Evolutionary conservation across 1,139 yeast species (phyloP).

Genomic region (Debaryomyces fabryi): DNA sequence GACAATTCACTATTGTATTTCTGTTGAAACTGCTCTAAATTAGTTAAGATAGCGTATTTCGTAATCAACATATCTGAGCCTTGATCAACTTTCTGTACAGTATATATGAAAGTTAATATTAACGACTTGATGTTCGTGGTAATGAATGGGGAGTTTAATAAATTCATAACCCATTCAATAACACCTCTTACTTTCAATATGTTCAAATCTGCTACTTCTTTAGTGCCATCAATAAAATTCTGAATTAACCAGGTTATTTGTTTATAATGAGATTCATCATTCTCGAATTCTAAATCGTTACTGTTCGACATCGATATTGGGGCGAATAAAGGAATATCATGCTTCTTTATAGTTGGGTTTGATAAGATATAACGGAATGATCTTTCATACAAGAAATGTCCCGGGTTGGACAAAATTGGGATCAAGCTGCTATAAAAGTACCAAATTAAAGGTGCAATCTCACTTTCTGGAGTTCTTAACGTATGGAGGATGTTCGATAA

Average conservation of each 20-base stretch:
- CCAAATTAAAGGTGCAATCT: conserved; percentile 45
- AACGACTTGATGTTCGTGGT: conserved; percentile 40
- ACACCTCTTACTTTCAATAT: conserved; percentile 55
- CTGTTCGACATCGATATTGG: conserved; percentile 42
- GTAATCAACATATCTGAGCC: conserved; percentile 67
- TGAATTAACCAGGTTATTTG: conserved; percentile 71
- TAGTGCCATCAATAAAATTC: conserved; percentile 48
- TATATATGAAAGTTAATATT: conserved; percentile 47
- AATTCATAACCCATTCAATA: conserved; percentile 67
- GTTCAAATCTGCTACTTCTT: conserved; percentile 51
- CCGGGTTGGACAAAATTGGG: conserved; percentile 64
- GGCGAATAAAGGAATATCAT: conserved; percentile 68
- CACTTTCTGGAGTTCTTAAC: conserved; percentile 25
- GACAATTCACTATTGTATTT: conserved; percentile 17
- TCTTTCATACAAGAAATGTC: conserved; percentile 72
- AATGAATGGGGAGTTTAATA: conserved; percentile 53
- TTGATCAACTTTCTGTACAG: conserved; percentile 55
- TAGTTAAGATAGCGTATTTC: conserved; percentile 60
- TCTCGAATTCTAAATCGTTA: conserved; percentile 35
- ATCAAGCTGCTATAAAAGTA: conserved; percentile 54
- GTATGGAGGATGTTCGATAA: conserved; percentile 64
- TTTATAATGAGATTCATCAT: conserved; percentile 55
- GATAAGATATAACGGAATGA: conserved; percentile 62
- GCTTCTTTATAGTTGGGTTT: conserved; percentile 53
- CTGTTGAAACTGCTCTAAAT: conserved; percentile 45